phyloP scores from a whole-genome alignment of 495 filamentous ascomycete species.

The Lentithecium fluviatile region DNA sequence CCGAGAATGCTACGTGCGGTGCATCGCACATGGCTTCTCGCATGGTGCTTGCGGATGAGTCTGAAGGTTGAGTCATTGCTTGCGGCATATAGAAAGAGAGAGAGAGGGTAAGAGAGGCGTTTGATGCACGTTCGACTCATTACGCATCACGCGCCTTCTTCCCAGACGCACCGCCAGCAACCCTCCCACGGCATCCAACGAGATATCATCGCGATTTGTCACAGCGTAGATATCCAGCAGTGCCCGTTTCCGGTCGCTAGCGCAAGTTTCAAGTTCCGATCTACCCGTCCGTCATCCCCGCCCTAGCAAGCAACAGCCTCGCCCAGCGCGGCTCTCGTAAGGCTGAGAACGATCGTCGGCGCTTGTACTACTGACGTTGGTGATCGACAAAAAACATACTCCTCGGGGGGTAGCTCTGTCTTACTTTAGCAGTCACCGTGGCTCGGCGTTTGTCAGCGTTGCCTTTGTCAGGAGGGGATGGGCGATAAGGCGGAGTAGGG shows the following conservation, averaged over 20 bases:
- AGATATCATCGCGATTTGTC: conserved; percentile 12
- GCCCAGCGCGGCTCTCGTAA: neutral
- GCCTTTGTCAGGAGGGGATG: no score
- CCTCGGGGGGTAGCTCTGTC: neutral
- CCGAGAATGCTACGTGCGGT: neutral
- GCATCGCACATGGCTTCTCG: neutral
- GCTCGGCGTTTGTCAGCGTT: no score
- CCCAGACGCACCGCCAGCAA: neutral
- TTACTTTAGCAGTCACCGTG: neutral
- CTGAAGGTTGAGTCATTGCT: no score
- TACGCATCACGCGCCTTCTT: neutral
- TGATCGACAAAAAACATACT: neutral
- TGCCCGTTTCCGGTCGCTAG: no score
- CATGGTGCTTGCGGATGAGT: no score
- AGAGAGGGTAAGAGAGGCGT: no score
- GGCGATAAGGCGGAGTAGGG: no score
- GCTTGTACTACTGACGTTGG: no score
- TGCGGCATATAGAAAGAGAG: no score
- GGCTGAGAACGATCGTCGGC: neutral
- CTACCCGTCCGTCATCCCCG: neutral
- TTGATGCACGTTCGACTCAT: neutral
- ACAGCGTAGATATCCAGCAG: conserved; percentile 4
- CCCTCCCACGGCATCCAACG: neutral
- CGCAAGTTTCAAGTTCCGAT: no score
- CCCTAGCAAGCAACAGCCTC: neutral